phyloP scores from a whole-genome alignment of 2,329 filamentous ascomycete species.

The Colletotrichum sp. region DNA sequence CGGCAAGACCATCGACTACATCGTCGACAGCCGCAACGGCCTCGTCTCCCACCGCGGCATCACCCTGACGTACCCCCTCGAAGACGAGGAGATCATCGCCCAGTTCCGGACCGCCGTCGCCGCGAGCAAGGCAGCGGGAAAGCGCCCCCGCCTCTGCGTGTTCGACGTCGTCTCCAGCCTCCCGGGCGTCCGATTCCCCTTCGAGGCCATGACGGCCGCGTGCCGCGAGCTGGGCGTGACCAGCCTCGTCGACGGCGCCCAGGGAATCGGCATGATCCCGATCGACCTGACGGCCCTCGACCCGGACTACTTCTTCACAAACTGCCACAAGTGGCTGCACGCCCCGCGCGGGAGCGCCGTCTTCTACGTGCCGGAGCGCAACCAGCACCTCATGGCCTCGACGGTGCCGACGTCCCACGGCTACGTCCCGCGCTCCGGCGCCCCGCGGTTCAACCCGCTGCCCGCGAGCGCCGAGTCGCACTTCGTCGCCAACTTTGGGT shows the following conservation, averaged over 20 bases:
- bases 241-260: conserved; percentile 83
- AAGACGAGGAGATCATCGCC: conserved; percentile 69
- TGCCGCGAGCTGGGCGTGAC: conserved; percentile 73
- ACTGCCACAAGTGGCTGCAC: conserved; percentile 91
- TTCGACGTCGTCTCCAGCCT: conserved; percentile 83
- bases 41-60: conserved; percentile 58
- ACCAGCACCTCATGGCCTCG: conserved; percentile 76
- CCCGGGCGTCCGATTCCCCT: conserved; percentile 82
- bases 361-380: conserved; percentile 77
- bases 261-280: conserved; percentile 80
- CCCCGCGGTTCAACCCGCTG: conserved; percentile 41
- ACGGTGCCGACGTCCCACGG: conserved; percentile 83
- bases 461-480: conserved; percentile 52
- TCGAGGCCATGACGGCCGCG: conserved; percentile 65
- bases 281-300: conserved; percentile 71
- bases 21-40: conserved; percentile 68
- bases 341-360: conserved; percentile 81
- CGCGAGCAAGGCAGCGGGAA: conserved; percentile 56
- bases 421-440: conserved; percentile 57
- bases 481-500: conserved; percentile 78
- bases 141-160: conserved; percentile 69
- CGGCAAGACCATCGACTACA: conserved; percentile 72
- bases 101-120: conserved; percentile 65
- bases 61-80: conserved; percentile 68
- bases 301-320: conserved; percentile 86